Base-by-base conservation (phyloP, 2,329 filamentous ascomycete genomes). In the Teratosphaeria destructans region DNA sequence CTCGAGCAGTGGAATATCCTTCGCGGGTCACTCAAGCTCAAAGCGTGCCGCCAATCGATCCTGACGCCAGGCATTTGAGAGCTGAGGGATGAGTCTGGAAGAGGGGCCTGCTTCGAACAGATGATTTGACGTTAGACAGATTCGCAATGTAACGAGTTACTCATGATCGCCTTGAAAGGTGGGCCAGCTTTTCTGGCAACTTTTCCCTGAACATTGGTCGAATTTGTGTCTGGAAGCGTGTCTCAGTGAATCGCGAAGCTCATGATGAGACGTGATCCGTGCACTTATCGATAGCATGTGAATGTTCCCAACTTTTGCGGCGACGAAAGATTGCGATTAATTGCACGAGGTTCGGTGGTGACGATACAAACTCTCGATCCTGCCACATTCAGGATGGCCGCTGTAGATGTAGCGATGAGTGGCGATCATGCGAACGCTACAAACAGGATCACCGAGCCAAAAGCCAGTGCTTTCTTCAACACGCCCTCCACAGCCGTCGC, bases 391-490 rank as follows among this genome's bases (percentile, higher is more conserved):
- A 5, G 32, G 7, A 54, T 54, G 53, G 53, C 53, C 12, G 27
- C 53, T 8, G 19, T 54, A 12, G 34, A 54, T 14, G 53, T 34
- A 11, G 10, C 53, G 8, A 54, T 19, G 53, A 32, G 6, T 5
- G 7, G 53, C 23, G 27, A 32, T 32, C 16, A 7, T n/a, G 19
- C 16, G 43, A 16, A 16, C 19, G 6, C 16, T 23, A 11, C 16
- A 19, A 10, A 19, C 43, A n/a, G 19, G 3, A 19, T n/a, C 11
- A n/a, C 19, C 1, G 7, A 10, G 16, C 19, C 43, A 10, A n/a
- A 49, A n/a, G 16, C 53, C 53, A 61, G 92, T 10, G 87, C 91
- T 0, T 97, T 99, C 67, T 81, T 97, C 47, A 82, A 88, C 57
- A 85, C 89, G 0, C 85, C 86, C 16, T 70, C 79, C 3, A 75